Base-by-base conservation (phyloP, 495 filamentous ascomycete genomes). In the Aspergillus hancockii region DNA sequence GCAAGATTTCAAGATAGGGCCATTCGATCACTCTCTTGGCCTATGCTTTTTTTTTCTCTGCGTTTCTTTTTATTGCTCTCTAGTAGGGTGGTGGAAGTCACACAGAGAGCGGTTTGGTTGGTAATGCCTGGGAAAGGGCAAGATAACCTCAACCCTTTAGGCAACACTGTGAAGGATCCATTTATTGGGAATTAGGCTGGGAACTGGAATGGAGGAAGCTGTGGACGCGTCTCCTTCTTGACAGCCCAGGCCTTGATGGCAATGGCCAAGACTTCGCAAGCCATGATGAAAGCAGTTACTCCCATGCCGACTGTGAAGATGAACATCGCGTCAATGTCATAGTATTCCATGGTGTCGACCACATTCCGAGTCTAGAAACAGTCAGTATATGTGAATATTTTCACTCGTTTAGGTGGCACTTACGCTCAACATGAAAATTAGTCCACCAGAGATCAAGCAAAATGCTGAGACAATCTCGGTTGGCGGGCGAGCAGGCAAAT, bases 381-480 rank as follows among this genome's bases (percentile, higher is more conserved):
- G 57, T 52, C 58, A 40, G 43, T 10, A 36, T 21, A 36, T 7
- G 25, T 23, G 4, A 12, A 19, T 40, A 25, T n/a, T 22, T 19
- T 3, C 3, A 38, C 16, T 14, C 28, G 12, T 19, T 14, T 36
- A 16, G 0, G 53, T 12, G 9, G 31, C 21, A 83, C 87, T 83
- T 77, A 90, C 89, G 68, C 92, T 96, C 56, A 88, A 80, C 91
- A 98, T 97, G 73, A 98, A 98, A 52, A 97, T 86, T 25, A 93
- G 74, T 7, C 94, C 94, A 30, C 94, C 94, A 3, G 88, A 77
- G 55, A 94, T 88, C 58, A 98, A 77, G 45, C 93, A 96, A 71
- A 98, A 98, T 0, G 91, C 77, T 7, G 88, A 80, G 52, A 97
- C 71, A 23, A 97, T 79, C 76, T 98, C 94, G 0, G 91, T 92